These are phyloP conservation scores for Pseudogymnoascus sp. DNA, from an alignment of 2,329 filamentous ascomycete genomes.

Conservation along the genomic window DNA sequence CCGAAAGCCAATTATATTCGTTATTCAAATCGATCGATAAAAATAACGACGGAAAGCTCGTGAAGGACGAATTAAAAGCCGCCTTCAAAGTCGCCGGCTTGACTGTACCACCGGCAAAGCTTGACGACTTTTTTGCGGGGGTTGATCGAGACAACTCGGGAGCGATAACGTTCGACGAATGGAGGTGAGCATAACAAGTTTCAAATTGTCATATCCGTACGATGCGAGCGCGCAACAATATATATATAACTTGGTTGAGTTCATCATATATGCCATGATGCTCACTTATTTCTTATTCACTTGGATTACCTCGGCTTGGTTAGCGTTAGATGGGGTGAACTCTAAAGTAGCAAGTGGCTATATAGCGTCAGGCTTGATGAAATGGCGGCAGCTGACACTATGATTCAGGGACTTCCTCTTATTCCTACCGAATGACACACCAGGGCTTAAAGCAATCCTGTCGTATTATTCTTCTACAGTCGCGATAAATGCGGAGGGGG, in stretches of 20 bases:
- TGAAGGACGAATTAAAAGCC: slow-evolving; percentile 71
- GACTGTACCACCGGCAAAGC: slow-evolving; percentile 65
- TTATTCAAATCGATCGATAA: slow-evolving; percentile 84
- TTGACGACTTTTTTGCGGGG: slow-evolving; percentile 81
- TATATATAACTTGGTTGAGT: neutral
- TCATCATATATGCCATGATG: neutral
- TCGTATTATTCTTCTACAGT: slow-evolving; percentile 88
- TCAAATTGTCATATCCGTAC: neutral
- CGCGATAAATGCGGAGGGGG: slow-evolving; percentile 86
- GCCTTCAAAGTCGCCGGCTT: slow-evolving; percentile 77
- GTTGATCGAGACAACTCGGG: slow-evolving; percentile 73
- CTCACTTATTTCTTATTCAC: neutral
- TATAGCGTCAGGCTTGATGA: neutral
- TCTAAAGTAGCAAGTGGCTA: neutral
- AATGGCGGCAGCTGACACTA: slow-evolving; percentile 4
- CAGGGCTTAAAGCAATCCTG: slow-evolving; percentile 72
- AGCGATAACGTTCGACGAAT: slow-evolving; percentile 83
- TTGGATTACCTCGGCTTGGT: neutral
- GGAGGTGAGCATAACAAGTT: slow-evolving; percentile 62
- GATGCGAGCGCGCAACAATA: neutral
- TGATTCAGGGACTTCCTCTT: slow-evolving; percentile 75
- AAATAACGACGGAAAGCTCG: slow-evolving; percentile 77
- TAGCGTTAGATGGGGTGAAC: neutral
- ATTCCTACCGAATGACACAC: slow-evolving; percentile 67
- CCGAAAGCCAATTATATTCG: slow-evolving; percentile 72